Conservation (phyloP, 805 yeast genomes). For the Maudiozyma bulderi region DNA sequence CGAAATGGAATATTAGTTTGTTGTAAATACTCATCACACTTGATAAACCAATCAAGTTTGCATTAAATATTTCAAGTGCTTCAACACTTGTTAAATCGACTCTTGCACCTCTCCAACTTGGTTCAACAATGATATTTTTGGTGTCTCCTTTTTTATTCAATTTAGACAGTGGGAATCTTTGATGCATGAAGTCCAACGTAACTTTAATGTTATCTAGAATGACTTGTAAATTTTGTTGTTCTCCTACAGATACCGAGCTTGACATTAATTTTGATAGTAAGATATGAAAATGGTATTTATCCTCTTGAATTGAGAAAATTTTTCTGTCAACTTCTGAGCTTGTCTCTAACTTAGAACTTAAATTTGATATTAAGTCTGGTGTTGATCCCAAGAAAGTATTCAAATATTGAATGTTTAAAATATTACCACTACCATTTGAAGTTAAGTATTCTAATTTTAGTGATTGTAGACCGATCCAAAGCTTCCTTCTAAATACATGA, state of each 20-base stretch:
- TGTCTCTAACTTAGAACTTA: background rate
- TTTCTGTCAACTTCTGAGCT: conserved; percentile 4
- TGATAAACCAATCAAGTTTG: conserved; percentile 9
- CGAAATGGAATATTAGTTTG: conserved; percentile 11
- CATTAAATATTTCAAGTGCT: conserved; percentile 7
- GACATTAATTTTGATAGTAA: conserved; percentile 6
- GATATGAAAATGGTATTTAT: conserved; percentile 12
- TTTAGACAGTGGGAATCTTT: conserved; percentile 8
- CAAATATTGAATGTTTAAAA: conserved; percentile 4
- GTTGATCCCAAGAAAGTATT: conserved; percentile 2
- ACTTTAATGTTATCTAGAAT: conserved; percentile 8
- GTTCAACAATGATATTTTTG: background rate
- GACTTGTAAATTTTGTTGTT: conserved; percentile 4
- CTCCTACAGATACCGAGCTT: conserved; percentile 1
- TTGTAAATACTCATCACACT: conserved; percentile 8
- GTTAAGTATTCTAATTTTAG: conserved; percentile 6
- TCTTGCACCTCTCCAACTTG: conserved; percentile 7
- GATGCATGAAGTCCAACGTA: conserved; percentile 4
- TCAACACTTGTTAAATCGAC: conserved; percentile 4
- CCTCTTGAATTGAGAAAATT: conserved; percentile 7
- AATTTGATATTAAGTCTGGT: background rate
- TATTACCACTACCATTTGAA: conserved; percentile 5
- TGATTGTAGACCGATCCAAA: conserved; percentile 17
- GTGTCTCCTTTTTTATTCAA: background rate
- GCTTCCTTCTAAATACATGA: conserved; percentile 5